Evolutionary conservation across 352 stramenopile species (phyloP).

Genomic region (Phytopythium ostracodes): DNA sequence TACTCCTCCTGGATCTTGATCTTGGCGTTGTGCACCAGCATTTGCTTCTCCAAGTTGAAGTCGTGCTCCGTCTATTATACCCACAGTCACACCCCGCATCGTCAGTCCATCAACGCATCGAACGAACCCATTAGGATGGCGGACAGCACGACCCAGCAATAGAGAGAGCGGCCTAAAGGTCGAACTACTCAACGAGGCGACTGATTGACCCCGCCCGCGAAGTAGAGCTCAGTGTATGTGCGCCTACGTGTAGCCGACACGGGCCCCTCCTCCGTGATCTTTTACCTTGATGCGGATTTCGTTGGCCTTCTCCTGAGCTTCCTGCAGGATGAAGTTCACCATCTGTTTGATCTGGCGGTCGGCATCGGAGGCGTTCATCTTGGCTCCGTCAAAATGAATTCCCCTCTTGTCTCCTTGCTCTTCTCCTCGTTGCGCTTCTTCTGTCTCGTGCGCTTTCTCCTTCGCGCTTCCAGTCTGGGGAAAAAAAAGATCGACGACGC

Average conservation of each 20-base stretch:
- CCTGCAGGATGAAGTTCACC: constrained; percentile 99
- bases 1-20: constrained; percentile 98
- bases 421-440: background rate
- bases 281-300: constrained; percentile 96
- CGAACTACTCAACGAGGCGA: no score
- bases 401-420: background rate
- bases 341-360: constrained; percentile 94
- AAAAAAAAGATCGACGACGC: background rate
- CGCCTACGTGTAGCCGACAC: no score
- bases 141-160: background rate
- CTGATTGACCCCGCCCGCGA: no score
- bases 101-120: no score
- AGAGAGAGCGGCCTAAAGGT: no score
- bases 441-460: background rate
- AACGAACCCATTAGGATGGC: background rate
- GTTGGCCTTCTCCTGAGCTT: constrained; percentile 99
- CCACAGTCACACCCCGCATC: background rate
- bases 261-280: background rate
- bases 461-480: no score
- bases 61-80: constrained; percentile 98
- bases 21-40: constrained; percentile 97
- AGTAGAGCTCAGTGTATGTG: no score
- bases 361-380: constrained; percentile 81
- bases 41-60: constrained; percentile 99
- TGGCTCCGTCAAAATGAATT: constrained; percentile 8